Evolutionary conservation across 2,329 filamentous ascomycete genomes (phyloP), one percentile per base, ranked within the genome.

Genomic region (Colletotrichum phormii): DNA sequence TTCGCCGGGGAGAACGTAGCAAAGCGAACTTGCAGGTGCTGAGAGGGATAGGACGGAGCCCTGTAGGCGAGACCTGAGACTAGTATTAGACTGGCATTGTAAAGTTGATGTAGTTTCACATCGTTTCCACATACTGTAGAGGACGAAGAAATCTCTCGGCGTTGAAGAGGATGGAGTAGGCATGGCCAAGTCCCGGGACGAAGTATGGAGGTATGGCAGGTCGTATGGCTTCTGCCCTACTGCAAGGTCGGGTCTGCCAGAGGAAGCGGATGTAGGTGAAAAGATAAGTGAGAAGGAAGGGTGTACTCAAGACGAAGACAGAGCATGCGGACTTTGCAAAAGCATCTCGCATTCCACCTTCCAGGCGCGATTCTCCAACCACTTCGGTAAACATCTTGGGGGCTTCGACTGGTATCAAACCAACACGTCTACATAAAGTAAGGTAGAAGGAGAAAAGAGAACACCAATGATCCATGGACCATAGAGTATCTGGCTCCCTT

Each of bases 1-100:
- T 12, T 72, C 58, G 18, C 71, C 71, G 11, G 71, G 71, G 5
- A 73, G 49, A 8, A 69, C 71, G 7, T 62, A 58, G 62, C 63
- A 49, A 3, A 73, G 42, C 3, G 18, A 24, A 26, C 62, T 22
- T 12, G 42, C 29, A 11, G 71, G 71, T 0, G 59, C 4, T 5
- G 57, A 54, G 0, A 73, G 11, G 22, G 54, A 51, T 8, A 65
- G n/a, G 0, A 57, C 11, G 2, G 18, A 13, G 3, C 11, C 13
- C 18, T 59, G 22, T 7, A 35, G 12, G 12, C 55, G 60, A 6
- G 6, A 9, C n/a, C 12, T 55, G 1, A 0, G 1, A 0, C 8
- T 8, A 1, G 1, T 0, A 8, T 33, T 6, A 55, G 5, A 29
- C 15, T 26, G 24, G 4, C 12, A 49, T 9, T 5, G 26, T 29